Evolutionary conservation across 2,329 filamentous ascomycete genomes (phyloP).

Genomic region (Neofusicoccum sp.): DNA sequence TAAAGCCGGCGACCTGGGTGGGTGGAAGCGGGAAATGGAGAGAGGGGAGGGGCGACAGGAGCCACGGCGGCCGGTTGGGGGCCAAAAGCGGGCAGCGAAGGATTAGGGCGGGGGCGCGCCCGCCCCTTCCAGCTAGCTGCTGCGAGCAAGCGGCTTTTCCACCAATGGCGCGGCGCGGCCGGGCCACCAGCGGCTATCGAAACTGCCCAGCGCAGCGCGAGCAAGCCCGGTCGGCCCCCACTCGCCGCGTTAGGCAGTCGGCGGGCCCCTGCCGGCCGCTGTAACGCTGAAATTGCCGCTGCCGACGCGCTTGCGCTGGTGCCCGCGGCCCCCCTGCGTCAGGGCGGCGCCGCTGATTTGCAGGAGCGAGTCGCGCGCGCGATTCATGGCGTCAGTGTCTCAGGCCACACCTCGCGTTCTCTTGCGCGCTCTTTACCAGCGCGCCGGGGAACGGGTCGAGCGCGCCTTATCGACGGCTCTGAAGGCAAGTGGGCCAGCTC

Average conservation of each 20-base stretch:
- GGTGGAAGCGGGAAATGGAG: slow-evolving; percentile 14
- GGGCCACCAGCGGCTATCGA: slow-evolving; percentile 1
- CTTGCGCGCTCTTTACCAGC: neutral
- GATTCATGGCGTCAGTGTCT: slow-evolving; percentile 1
- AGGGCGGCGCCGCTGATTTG: slow-evolving; percentile 1
- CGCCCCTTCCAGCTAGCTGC: neutral
- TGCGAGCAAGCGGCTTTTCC: neutral
- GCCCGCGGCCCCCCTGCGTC: neutral
- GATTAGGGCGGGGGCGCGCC: neutral
- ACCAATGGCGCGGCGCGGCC: neutral
- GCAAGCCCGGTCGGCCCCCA: neutral
- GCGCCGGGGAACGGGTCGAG: slow-evolving; percentile 10
- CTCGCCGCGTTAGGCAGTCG: neutral
- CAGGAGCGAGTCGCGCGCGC: neutral
- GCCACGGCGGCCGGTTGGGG: neutral
- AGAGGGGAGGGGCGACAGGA: neutral
- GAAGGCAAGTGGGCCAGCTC: slow-evolving; percentile 12
- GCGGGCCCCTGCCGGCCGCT: too few species aligned
- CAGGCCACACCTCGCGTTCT: slow-evolving; percentile 12
- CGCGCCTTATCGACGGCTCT: slow-evolving; percentile 14
- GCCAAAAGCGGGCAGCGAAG: neutral
- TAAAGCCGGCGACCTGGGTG: slow-evolving; percentile 12
- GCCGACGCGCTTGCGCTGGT: neutral
- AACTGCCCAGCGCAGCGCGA: neutral
- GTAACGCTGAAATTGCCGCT: neutral